These are phyloP conservation scores for Phascolomyces articulosus DNA, from an alignment of 371 early-diverging fungal genomes.

Conservation along the genomic window DNA sequence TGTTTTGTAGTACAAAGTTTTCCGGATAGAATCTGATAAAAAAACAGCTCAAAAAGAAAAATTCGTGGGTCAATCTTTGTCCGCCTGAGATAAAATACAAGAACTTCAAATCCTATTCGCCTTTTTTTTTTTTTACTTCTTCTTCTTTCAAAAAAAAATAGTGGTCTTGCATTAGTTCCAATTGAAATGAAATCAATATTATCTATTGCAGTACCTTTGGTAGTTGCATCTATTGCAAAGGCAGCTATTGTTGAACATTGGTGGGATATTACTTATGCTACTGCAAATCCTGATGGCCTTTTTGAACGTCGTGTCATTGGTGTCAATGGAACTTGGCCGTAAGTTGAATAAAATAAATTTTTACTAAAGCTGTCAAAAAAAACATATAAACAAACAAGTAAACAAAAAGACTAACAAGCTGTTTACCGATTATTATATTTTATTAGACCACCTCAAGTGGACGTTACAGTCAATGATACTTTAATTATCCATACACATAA, in stretches of 20 bases:
- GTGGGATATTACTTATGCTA: slow-evolving; percentile 74
- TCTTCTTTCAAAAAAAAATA: not conserved
- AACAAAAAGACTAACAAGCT: not conserved
- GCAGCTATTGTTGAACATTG: slow-evolving; percentile 65
- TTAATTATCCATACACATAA: slow-evolving; percentile 68
- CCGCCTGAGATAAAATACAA: slow-evolving; percentile 1
- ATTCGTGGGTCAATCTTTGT: not conserved
- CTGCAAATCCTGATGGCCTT: slow-evolving; percentile 69
- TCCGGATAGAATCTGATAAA: not conserved
- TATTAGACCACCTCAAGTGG: slow-evolving; percentile 44
- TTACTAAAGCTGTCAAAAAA: no score
- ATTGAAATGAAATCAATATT: not conserved
- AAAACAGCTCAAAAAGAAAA: not conserved
- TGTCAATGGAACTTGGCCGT: slow-evolving; percentile 75
- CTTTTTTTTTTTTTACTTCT: not conserved
- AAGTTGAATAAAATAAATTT: no score
- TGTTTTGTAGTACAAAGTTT: not conserved
- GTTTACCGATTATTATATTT: not conserved
- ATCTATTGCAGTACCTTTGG: not conserved
- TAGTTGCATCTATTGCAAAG: slow-evolving; percentile 18
- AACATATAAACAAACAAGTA: not conserved
- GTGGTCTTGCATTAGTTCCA: no score
- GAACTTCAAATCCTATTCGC: not conserved
- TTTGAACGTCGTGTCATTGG: slow-evolving; percentile 70
- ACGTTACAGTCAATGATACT: slow-evolving; percentile 56